Evolutionary conservation across 2,329 filamentous ascomycete species (phyloP).

Genomic region (Ophiostoma quercus): DNA sequence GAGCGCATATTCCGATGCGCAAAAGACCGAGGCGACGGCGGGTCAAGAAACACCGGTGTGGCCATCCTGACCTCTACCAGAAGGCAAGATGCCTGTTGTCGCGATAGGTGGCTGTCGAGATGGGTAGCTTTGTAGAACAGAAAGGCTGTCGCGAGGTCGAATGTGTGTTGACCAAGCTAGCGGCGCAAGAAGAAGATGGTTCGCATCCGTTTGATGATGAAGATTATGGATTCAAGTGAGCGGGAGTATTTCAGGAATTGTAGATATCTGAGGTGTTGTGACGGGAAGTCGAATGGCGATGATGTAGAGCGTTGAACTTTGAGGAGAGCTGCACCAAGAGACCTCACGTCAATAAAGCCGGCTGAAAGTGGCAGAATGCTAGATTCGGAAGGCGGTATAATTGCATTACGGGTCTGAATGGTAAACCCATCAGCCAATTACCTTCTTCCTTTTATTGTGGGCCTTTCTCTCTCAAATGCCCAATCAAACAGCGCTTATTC

Average conservation of each 20-base stretch:
- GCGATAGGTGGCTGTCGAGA: background rate
- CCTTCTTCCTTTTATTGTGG: background rate
- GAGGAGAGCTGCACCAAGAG: background rate
- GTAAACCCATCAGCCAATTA: background rate
- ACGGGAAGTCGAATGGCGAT: background rate
- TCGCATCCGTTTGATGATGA: background rate
- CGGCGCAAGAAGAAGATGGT: background rate
- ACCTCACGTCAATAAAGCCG: background rate
- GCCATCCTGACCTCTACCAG: constrained; percentile 19
- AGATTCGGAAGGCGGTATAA: constrained; percentile 20
- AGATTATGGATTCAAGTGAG: background rate
- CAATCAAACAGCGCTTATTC: constrained; percentile 26
- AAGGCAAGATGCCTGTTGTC: background rate
- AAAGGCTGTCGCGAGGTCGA: background rate
- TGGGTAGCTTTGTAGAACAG: background rate
- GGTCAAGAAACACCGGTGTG: constrained; percentile 4
- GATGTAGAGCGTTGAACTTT: background rate
- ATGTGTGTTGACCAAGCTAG: background rate
- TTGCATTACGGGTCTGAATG: background rate
- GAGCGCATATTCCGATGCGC: constrained; percentile 53
- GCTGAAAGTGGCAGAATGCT: background rate
- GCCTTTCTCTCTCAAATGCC: background rate
- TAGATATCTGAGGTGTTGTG: background rate
- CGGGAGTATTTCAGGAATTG: background rate
- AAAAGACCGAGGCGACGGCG: constrained; percentile 49